Base-by-base conservation (phyloP, 75 land plant genomes). In the Adiantum capillusveneris region DNA sequence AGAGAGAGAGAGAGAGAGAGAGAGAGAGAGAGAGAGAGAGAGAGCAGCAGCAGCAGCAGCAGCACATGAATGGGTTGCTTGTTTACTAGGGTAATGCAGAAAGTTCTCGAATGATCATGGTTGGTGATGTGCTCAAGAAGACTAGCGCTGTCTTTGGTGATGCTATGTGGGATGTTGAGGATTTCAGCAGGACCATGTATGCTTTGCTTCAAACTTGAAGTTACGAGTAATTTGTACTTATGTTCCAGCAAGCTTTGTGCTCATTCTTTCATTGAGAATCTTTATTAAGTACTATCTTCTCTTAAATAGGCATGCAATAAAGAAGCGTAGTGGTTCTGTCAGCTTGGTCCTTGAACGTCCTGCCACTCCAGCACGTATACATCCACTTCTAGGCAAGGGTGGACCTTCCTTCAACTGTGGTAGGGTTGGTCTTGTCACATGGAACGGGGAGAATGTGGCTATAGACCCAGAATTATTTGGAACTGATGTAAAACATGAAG, bases 51-150 rank as follows among this genome's bases (percentile, higher is more conserved):
- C 13, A 11, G 13, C 20, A 14, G 55, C 19, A 53, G n/a, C n/a
- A n/a, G 17, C 16, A 43, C 16, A 17, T n/a, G n/a, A n/a, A n/a
- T n/a, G n/a, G 9, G 3, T 34, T 34, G 7, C 7, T 3, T 34
- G 3, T 9, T 34, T 34, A 9, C 9, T 34, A 92, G 97, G 86
- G 97, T 3, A 88, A 88, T 83, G 97, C 95, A 19, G 97, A 92
- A 72, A 83, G 70, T n/a, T 80, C 87, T 14, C 82, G 75, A 56
- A 82, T 92, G 70, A 72, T 92, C 7, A 85, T 92, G 97, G 86
- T 92, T 11, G 97, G 97, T 0, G 97, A 92, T 52, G 62, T 82
- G 17, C 68, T 92, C 55, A 92, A 88, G 75, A 92, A 85, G 79
- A 81, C 84, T 11, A 76, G 82, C 59, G 75, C 67, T 52, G 37